A percentile compares a stretch with the other conserved stretches of the same genome.
phyloP scores from a whole-genome alignment of 1,284 basidiomycete species.

The Leccinum solheimii region DNA sequence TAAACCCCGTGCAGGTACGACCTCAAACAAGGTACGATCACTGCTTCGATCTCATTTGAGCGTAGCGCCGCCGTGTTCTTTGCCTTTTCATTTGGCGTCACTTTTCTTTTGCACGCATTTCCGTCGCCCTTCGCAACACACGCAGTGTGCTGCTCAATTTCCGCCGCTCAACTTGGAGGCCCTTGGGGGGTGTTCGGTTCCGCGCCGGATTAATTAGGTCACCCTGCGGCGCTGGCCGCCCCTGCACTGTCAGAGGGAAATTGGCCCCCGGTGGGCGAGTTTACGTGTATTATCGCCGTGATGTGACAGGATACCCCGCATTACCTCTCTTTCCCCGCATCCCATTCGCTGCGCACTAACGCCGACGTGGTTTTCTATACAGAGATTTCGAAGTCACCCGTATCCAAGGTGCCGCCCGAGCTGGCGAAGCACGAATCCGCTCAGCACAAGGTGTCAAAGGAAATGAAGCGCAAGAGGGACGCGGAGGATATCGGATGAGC shows the following conservation, averaged over 20 bases:
- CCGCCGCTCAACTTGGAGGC: slow-evolving; percentile 1
- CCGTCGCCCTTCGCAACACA: background rate
- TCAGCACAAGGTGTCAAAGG: slow-evolving; percentile 82
- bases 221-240: background rate
- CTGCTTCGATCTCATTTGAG: slow-evolving; percentile 13
- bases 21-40: slow-evolving; percentile 73
- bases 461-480: slow-evolving; percentile 90
- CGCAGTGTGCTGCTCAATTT: slow-evolving; percentile 6
- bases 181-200: slow-evolving; percentile 1
- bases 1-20: slow-evolving; percentile 65
- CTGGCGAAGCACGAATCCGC: slow-evolving; percentile 89
- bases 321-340: slow-evolving; percentile 23
- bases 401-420: slow-evolving; percentile 86
- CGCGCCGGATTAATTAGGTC: background rate
- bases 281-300: slow-evolving; percentile 9
- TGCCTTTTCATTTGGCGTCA: slow-evolving; percentile 1
- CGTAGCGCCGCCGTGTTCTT: background rate
- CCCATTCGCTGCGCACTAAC: slow-evolving; percentile 17
- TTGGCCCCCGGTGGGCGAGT: background rate
- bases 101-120: background rate
- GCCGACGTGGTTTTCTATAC: slow-evolving; percentile 7
- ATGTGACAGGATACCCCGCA: slow-evolving; percentile 15
- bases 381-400: slow-evolving; percentile 92
- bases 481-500: slow-evolving; percentile 65
- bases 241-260: background rate